Evolutionary conservation across 805 yeast species (phyloP), one percentile per base, ranked within the genome.

Genomic region (Debaryomyces hansenii): DNA sequence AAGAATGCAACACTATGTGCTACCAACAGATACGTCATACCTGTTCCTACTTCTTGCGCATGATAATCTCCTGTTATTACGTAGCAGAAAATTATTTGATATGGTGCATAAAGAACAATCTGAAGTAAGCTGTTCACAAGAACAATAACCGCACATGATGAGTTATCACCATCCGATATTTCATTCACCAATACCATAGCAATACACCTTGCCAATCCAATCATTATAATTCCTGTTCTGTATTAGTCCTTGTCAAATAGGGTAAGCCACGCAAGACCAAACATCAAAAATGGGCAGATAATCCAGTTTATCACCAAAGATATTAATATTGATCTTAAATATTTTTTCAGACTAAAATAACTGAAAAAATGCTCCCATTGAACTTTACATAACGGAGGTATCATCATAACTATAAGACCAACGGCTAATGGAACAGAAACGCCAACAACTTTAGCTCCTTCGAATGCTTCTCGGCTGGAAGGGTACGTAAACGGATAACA

Each of bases 161-260:
- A 69, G 39, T 63, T 60, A 54, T 79, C 82, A 5, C 85, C 85
- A 6, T 62, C 71, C 1, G 84, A 80, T 14, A 81, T 63, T 27
- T 76, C 72, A 54, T 76, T 80, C 85, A 80, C 58, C 42, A 81
- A 60, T 0, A 79, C 85, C 85, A 81, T 80, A 18, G 85, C 85
- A 51, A 80, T 79, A 56, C 85, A 80, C 47, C 85, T 62, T 5
- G 83, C 85, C 31, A 78, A 46, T 1, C 85, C 85, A 39, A 81
- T 77, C 77, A 81, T 72, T 24, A 81, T 78, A n/a, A 81, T 68
- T 2, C 85, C 85, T 35, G 62, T 65, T 36, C 85, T 62, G 46
- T 75, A 77, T 45, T 78, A 84, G 6, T 62, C 62, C 42, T 69
- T 54, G 46, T 79, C 76, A 45, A 76, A 76, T 40, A 81, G 52